phyloP scores from a whole-genome alignment of 2,329 filamentous ascomycete species.

The Fusarium tupiense region DNA sequence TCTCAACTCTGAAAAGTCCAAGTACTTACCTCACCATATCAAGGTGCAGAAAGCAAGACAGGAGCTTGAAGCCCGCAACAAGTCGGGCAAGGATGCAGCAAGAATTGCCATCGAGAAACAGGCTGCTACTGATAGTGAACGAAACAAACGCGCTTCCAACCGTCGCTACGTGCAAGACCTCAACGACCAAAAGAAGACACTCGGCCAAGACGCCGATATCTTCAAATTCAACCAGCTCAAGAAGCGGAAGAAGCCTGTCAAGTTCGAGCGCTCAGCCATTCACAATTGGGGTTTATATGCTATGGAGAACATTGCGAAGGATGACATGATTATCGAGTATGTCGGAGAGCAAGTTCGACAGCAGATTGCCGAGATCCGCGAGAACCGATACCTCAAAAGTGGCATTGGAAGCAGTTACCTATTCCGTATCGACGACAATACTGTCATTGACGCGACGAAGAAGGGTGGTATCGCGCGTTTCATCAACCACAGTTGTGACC shows the following conservation, averaged over 20 bases:
- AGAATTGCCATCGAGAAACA: slow-evolving; percentile 82
- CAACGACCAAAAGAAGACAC: slow-evolving; percentile 90
- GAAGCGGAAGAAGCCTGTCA: slow-evolving; percentile 99
- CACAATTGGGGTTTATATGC: slow-evolving; percentile 99
- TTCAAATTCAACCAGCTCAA: slow-evolving; percentile 99
- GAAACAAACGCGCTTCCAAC: slow-evolving; percentile 95
- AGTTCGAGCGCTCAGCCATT: slow-evolving; percentile 96
- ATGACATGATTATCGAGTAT: slow-evolving; percentile 99
- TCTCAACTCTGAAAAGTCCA: slow-evolving; percentile 95
- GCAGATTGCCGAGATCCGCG: slow-evolving; percentile 95
- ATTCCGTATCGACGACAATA: slow-evolving; percentile 97
- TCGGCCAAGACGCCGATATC: slow-evolving; percentile 86
- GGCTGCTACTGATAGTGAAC: slow-evolving; percentile 86
- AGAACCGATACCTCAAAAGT: slow-evolving; percentile 91
- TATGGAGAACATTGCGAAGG: slow-evolving; percentile 95
- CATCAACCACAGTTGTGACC: slow-evolving; percentile 98
- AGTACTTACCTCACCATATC: slow-evolving; percentile 97
- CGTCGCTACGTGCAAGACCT: slow-evolving; percentile 93
- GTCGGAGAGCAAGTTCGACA: slow-evolving; percentile 97
- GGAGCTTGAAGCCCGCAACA: slow-evolving; percentile 83
- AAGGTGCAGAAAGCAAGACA: slow-evolving; percentile 92
- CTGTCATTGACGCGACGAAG: slow-evolving; percentile 97
- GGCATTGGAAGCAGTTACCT: slow-evolving; percentile 97
- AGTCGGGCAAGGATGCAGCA: slow-evolving; percentile 74
- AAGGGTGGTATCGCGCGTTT: slow-evolving; percentile 97